A percentile compares a stretch with the other conserved stretches of the same genome.
Conservation (phyloP, 139 green algal species). For the Zygnema cylindricum region DNA sequence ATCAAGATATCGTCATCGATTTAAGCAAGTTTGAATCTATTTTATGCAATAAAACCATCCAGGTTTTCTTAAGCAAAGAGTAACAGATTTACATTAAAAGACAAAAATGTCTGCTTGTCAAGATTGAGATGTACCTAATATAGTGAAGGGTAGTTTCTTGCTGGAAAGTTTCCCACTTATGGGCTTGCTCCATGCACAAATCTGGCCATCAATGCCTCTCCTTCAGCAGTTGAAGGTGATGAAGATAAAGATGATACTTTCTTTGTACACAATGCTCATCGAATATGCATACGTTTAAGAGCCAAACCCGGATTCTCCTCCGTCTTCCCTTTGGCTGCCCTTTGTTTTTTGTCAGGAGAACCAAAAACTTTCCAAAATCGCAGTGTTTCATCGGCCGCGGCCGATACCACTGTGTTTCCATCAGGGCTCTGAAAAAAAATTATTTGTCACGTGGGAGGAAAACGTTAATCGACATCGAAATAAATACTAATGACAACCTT, state of each 20-base stretch:
- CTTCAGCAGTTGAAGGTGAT: neutral
- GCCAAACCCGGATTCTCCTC: neutral
- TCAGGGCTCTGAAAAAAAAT: slow-evolving; percentile 78
- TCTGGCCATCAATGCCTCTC: neutral
- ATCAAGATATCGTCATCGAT: neutral
- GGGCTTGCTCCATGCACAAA: neutral
- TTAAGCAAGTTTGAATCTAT: neutral
- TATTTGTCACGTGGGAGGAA: too few relatives aligned
- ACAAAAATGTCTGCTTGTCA: neutral
- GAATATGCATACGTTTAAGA: neutral
- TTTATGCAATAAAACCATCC: neutral
- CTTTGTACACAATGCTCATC: too few relatives aligned
- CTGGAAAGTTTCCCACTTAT: neutral
- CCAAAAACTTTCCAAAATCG: slow-evolving; percentile 63
- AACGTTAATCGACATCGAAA: too few relatives aligned
- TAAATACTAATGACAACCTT: too few relatives aligned
- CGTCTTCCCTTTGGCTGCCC: neutral
- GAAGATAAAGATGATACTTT: neutral
- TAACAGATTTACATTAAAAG: neutral
- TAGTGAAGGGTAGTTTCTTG: neutral
- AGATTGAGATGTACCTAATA: neutral
- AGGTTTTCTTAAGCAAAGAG: neutral
- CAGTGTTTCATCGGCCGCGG: slow-evolving; percentile 61
- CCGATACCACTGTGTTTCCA: slow-evolving; percentile 77
- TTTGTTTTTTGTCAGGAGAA: neutral